phyloP scores from a whole-genome alignment of 2,329 filamentous ascomycete species.

The Pseudogymnoascus sp. region DNA sequence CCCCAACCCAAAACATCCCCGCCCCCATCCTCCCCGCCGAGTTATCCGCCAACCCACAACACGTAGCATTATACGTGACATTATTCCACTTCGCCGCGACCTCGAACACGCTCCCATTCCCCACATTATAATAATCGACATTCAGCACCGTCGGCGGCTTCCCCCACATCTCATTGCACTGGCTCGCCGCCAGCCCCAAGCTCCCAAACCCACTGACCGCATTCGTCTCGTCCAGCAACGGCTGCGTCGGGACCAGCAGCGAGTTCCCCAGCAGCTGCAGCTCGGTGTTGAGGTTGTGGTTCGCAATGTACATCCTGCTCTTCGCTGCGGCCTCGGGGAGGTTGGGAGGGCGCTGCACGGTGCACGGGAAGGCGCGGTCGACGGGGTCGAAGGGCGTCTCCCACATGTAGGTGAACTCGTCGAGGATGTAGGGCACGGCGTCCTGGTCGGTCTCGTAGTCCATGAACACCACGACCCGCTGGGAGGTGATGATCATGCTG shows the following conservation, averaged over 20 bases:
- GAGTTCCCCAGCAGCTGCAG: constrained; percentile 56
- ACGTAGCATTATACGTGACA: constrained; percentile 55
- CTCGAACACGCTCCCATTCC: constrained; percentile 66
- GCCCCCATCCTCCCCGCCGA: constrained; percentile 13
- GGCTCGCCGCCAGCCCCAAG: constrained; percentile 53
- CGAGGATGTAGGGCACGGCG: constrained; percentile 72
- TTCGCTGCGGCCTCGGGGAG: constrained; percentile 45
- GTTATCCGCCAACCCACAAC: constrained; percentile 43
- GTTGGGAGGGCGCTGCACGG: constrained; percentile 64
- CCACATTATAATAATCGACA: constrained; percentile 72
- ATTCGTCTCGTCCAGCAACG: constrained; percentile 65
- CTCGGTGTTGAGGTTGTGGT: constrained; percentile 84
- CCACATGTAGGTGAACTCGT: constrained; percentile 84
- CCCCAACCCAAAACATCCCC: not conserved
- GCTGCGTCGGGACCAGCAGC: constrained; percentile 64
- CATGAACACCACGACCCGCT: constrained; percentile 72
- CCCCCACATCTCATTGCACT: constrained; percentile 55
- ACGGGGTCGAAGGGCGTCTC: constrained; percentile 74
- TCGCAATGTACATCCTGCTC: constrained; percentile 68
- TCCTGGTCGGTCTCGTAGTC: constrained; percentile 74
- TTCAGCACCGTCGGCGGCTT: constrained; percentile 69
- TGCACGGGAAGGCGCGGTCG: constrained; percentile 64
- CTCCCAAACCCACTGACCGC: constrained; percentile 55
- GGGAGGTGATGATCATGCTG: constrained; percentile 61
- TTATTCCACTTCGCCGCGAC: constrained; percentile 63